Base-by-base conservation (phyloP, 768 basidiomycete genomes). In the Amanita pallidorosea region DNA sequence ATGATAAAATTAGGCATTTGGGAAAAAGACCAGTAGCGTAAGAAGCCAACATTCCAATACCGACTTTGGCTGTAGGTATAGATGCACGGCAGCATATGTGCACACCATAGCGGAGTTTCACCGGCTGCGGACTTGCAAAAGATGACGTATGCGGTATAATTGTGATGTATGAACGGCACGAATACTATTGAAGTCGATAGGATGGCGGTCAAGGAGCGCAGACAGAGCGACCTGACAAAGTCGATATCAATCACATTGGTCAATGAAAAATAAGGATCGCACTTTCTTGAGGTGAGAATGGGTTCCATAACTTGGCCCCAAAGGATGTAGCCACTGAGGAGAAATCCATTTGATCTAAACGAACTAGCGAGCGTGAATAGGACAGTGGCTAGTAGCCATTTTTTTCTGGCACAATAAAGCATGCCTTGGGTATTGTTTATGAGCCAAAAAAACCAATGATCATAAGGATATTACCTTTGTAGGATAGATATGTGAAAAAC, bases 1-100 rank as follows among this genome's bases (percentile, higher is more conserved):
- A 98, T 72, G 53, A 90, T 55, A 61, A 97, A 88, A 65, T 97
- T 96, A 42, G 96, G 96, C 2, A 91, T 58, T 65, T 99, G 94
- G 27, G 75, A 67, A 20, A 69, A 54, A 0, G 83, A 83, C 90
- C 90, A 99, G 65, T 98, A 98, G 2, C 72, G 77, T 54, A 99
- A 65, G 56, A 94, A 79, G 13, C 94, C 92, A 40, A 76, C 69
- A 61, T 86, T 73, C 96, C 95, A 99, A 64, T 98, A 97, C 48
- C 75, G 71, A 4, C 67, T 67, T 62, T 99, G 95, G 2, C 87
- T 86, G 60, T 89, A 78, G 8, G 77, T 68, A 64, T 98, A 99
- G 50, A 90, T 80, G 12, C 80, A 77, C 0, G 92, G 91, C 5
- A 80, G 59, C 20, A 61, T 36, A 0, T 62, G 53, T 2, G 62